These are phyloP conservation scores for Cryptosporidium meleagridis DNA, from an alignment of 169 alveolate species.

Conservation along the genomic window DNA sequence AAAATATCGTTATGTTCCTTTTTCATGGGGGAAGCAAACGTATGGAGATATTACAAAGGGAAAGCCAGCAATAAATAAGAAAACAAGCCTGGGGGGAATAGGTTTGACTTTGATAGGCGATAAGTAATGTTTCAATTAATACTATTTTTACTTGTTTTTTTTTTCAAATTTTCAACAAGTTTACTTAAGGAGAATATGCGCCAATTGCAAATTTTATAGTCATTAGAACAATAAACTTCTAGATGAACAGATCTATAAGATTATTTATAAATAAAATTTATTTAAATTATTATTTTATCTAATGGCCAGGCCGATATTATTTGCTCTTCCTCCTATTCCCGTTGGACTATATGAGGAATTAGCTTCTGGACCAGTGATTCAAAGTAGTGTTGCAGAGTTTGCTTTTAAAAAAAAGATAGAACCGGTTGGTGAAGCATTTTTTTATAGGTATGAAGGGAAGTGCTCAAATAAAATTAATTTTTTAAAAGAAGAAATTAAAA, in stretches of 20 bases:
- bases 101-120: slow-evolving; percentile 64
- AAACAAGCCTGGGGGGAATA: slow-evolving; percentile 62
- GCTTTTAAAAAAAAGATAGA: slow-evolving; percentile 17
- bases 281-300: not conserved
- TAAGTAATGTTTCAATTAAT: not conserved
- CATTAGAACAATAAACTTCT: not conserved
- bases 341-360: not conserved
- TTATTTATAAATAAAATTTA: not conserved
- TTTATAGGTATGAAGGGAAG: slow-evolving; percentile 18
- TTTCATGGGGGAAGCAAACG: slow-evolving; percentile 84
- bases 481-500: not conserved
- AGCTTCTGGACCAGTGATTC: slow-evolving; percentile 4
- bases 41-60: slow-evolving; percentile 83
- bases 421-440: slow-evolving; percentile 69
- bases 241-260: not conserved
- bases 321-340: slow-evolving; percentile 74
- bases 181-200: slow-evolving; percentile 11
- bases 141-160: slow-evolving; percentile 16
- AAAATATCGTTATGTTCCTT: slow-evolving; percentile 83
- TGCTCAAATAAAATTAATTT: not conserved
- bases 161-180: not conserved
- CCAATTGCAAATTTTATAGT: slow-evolving; percentile 1
- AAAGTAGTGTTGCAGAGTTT: slow-evolving; percentile 63
- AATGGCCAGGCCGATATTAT: not conserved
- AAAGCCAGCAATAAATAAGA: slow-evolving; percentile 7